Evolutionary conservation across 2,329 filamentous ascomycete genomes (phyloP), one percentile per base, ranked within the genome.

Genomic region (Colletotrichum sp.): DNA sequence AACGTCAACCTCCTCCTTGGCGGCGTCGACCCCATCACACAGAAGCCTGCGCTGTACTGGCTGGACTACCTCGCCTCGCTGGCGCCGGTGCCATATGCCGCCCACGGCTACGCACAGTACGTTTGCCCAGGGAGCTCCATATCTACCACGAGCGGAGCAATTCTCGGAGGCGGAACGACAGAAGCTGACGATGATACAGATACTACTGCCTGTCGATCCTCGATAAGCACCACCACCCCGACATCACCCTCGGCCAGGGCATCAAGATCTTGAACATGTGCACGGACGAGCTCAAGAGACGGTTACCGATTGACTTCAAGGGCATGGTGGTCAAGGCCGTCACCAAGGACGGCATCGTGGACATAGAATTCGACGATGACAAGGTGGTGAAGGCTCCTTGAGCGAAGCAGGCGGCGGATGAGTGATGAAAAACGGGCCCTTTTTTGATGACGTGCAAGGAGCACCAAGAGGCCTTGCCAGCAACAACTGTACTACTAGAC

Each of bases 241-340:
- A 98, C 82, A 98, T 99, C 85, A 91, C 91, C 76, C 92, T 97
- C 70, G 96, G 94, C 77, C 92, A 98, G 85, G 97, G 97, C 73
- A 91, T 98, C 87, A 97, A 98, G 89, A 92, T 99, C 77, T 89
- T 99, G 81, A 93, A 92, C 81, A 94, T 98, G 93, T 99, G 97
- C 88, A 97, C 95, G 79, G 96, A 98, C 85, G 97, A 99, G 89
- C 88, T 99, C 83, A 98, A 98, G 92, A 93, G 97, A 84, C 92
- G 97, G 86, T 91, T 99, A 89, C 97, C 97, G 75, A 96, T 99
- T 83, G 97, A 99, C 85, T 99, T 98, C 91, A 99, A 99, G 90
- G 97, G 97, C 52, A 95, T 98, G 93, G 82, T 90, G 69, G 96
- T 99, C 81, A 98, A 98, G 90, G 94, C 96, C 43, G 92, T 99